phyloP scores from a whole-genome alignment of 2,329 filamentous ascomycete genomes.

The Neurospora sp. region DNA sequence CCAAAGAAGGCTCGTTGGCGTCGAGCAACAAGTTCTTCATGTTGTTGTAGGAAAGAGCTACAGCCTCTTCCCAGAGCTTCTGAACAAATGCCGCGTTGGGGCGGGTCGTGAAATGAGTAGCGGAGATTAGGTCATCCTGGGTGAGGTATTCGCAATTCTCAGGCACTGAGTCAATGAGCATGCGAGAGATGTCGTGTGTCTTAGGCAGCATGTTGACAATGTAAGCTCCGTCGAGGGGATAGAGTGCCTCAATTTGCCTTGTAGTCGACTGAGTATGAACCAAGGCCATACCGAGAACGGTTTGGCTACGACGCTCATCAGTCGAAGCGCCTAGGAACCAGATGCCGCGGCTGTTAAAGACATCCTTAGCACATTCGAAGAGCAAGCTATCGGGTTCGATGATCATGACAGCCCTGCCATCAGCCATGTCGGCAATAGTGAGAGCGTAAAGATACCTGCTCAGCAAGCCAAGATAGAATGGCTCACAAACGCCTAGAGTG shows the following conservation, averaged over 20 bases:
- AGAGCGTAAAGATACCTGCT: conserved; percentile 16
- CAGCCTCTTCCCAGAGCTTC: conserved; percentile 15
- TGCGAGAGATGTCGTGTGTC: conserved; percentile 17
- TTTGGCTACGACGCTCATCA: conserved; percentile 1
- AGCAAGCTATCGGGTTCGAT: conserved; percentile 25
- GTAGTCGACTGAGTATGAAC: conserved; percentile 21
- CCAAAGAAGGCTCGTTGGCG: neutral
- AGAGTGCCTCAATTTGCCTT: conserved; percentile 21
- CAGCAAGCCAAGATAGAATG: conserved; percentile 14
- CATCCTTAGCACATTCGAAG: conserved; percentile 16
- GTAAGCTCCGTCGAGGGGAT: conserved; percentile 13
- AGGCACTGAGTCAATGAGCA: conserved; percentile 18
- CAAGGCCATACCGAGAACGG: conserved; percentile 3
- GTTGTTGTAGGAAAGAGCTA: conserved; percentile 12
- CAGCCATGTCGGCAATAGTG: conserved; percentile 6
- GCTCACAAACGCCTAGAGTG: conserved; percentile 6
- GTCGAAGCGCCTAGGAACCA: conserved; percentile 17
- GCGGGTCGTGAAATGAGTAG: neutral
- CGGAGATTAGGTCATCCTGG: conserved; percentile 1
- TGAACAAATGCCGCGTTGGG: conserved; percentile 2
- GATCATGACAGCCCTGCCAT: conserved; percentile 19
- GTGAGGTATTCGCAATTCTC: conserved; percentile 19
- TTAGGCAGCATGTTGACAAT: conserved; percentile 26
- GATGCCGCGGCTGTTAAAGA: conserved; percentile 9
- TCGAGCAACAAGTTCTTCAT: neutral